Base-by-base conservation (phyloP, 345 rosid species). In the Brassica juncea region DNA sequence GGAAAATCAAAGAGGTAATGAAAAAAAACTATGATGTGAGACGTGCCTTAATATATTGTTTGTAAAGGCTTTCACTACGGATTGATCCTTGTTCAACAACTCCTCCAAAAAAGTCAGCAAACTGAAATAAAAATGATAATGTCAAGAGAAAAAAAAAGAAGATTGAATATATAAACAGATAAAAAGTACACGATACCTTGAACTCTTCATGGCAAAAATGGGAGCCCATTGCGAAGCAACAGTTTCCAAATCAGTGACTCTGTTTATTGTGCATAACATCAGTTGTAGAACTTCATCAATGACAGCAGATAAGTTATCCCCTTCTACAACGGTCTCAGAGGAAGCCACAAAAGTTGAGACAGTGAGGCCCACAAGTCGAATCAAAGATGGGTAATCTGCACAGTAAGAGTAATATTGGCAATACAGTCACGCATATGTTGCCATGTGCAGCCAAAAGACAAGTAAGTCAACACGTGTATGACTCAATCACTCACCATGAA, bases 191-290 rank as follows among this genome's bases (percentile, higher is more conserved):
- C 32, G 67, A 35, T 86, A 94, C 98, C 94, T 88, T 77, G 86
- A 72, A 77, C 83, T 88, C 80, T 83, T 83, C 69, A 86, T 72
- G 74, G 83, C 65, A 80, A 93, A 93, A 28, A 86, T 80, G 66
- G 97, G 92, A 81, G 90, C 87, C 98, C 99, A 94, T 74, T 81
- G 89, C 31, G 25, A 71, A 42, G 87, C 81, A 73, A 89, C 77
- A 72, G 84, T 31, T 39, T 82, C 77, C 73, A 61, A 47, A 71
- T 88, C 85, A 82, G 79, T 82, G 65, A 74, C 78, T 49, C 88
- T 86, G 62, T 90, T 84, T 62, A 91, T 82, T 84, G 88, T 82
- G 82, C 86, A 75, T 62, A 89, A 80, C 85, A 91, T 84, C 72
- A 95, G 86, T 57, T 83, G 87, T 75, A 91, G 68, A 87, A 90